Conservation (phyloP, 73 alveolate genomes). For the Durusdinium trenchii region DNA sequence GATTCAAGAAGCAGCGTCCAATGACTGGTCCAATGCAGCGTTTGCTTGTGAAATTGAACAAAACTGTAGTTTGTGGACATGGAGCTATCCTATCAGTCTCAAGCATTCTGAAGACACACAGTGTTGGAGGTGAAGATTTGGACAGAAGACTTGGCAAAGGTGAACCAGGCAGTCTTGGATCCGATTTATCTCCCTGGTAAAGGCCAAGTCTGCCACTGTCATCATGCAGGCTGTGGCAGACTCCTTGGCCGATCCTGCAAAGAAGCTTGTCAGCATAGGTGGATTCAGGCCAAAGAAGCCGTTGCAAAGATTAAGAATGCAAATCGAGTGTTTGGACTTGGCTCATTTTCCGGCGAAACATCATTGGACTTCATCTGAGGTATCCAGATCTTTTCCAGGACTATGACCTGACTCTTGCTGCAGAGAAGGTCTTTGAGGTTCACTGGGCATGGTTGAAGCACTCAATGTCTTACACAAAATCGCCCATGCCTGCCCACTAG, state of each 20-base stretch:
- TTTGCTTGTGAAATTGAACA: no score
- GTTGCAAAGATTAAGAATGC: no score
- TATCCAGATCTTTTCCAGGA: conserved; percentile 85
- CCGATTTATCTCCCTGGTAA: background rate
- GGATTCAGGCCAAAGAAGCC: no score
- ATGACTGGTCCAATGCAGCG: no score
- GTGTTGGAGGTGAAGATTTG: conserved; percentile 64
- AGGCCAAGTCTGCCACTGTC: background rate
- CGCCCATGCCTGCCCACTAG: background rate
- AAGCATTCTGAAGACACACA: background rate
- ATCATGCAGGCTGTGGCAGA: conserved; percentile 62
- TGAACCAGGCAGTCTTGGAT: conserved; percentile 80
- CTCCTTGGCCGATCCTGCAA: conserved; percentile 80
- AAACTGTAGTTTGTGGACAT: no score
- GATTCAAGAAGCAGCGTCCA: background rate
- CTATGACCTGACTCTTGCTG: conserved; percentile 66
- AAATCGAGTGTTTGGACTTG: background rate
- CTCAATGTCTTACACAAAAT: no score
- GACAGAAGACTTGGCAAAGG: conserved; percentile 89
- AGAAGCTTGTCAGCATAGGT: background rate
- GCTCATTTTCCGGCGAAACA: background rate
- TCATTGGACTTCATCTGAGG: conserved; percentile 30
- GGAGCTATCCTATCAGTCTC: background rate
- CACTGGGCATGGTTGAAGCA: no score
- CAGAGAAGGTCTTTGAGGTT: conserved; percentile 74